Evolutionary conservation across 495 filamentous ascomycete genomes (phyloP).

Genomic region (Talaromyces nanjingensis): DNA sequence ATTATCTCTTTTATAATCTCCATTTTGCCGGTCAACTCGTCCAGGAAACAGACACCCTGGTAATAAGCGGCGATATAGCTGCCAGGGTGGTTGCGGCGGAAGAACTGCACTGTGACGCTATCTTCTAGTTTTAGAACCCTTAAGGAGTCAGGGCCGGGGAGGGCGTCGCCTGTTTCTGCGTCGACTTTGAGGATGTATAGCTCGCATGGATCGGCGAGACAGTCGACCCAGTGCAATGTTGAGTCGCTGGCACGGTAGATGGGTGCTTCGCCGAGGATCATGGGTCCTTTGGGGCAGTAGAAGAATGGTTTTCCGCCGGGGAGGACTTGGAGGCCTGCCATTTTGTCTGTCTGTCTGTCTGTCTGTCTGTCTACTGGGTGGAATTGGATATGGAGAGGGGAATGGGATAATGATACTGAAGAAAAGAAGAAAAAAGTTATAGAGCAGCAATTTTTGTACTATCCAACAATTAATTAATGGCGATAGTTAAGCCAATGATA

Average conservation of each 20-base stretch:
- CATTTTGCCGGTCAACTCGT: slow-evolving; percentile 17
- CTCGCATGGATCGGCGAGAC: slow-evolving; percentile 15
- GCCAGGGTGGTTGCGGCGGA: slow-evolving; percentile 18
- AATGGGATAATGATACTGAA: no score
- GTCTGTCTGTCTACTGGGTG: no score
- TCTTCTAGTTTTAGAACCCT: slow-evolving; percentile 15
- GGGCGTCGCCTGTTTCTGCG: slow-evolving; percentile 12
- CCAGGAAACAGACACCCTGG: slow-evolving; percentile 20
- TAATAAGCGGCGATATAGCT: slow-evolving; percentile 24
- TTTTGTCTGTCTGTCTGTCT: neutral
- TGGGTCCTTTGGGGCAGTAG: slow-evolving; percentile 16
- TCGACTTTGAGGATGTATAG: slow-evolving; percentile 21
- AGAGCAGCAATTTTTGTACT: no score
- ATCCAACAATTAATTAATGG: no score
- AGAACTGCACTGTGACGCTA: slow-evolving; percentile 18
- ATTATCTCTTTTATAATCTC: slow-evolving; percentile 22
- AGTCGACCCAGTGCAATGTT: slow-evolving; percentile 24
- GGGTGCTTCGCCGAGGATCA: slow-evolving; percentile 22
- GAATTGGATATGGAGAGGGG: no score
- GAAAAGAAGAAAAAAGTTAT: no score
- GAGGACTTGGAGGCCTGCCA: slow-evolving; percentile 3
- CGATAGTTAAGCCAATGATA: neutral
- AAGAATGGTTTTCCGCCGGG: slow-evolving; percentile 8
- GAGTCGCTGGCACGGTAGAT: slow-evolving; percentile 20
- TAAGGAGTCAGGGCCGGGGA: slow-evolving; percentile 5